Evolutionary conservation across 108 stramenopile species (phyloP).

Genomic region (Epithemia pelagica): DNA sequence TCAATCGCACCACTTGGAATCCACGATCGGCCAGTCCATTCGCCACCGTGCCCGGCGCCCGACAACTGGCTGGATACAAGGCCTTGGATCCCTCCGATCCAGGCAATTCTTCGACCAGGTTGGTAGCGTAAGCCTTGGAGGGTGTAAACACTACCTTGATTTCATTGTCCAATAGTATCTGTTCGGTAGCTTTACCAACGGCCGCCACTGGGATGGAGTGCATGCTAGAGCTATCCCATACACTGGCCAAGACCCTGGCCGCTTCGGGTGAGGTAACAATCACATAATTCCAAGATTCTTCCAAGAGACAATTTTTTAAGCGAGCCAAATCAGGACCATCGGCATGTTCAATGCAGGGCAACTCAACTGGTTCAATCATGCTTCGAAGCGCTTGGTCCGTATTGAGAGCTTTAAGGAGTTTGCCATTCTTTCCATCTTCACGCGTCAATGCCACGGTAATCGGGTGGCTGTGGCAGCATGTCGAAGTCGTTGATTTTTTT

Average conservation of each 20-base stretch:
- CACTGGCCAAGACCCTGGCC: constrained; percentile 61
- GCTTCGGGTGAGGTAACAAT: constrained; percentile 82
- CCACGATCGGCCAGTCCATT: constrained; percentile 50
- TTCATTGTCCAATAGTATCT: constrained; percentile 31
- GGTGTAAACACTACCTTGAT: constrained; percentile 70
- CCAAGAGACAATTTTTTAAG: constrained; percentile 31
- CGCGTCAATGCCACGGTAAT: constrained; percentile 62
- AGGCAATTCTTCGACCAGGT: constrained; percentile 57
- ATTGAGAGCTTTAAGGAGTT: constrained; percentile 42
- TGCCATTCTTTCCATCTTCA: constrained; percentile 78
- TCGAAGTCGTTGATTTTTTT: not conserved
- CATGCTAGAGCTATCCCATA: constrained; percentile 44
- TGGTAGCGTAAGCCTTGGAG: constrained; percentile 64
- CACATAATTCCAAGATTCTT: constrained; percentile 57
- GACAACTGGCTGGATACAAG: constrained; percentile 77
- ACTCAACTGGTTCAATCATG: constrained; percentile 36
- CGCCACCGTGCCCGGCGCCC: constrained; percentile 58
- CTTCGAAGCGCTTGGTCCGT: constrained; percentile 7
- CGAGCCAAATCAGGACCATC: constrained; percentile 56
- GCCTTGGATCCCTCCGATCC: constrained; percentile 31
- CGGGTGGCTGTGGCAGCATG: not conserved
- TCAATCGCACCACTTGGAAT: constrained; percentile 58
- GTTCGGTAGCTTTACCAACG: constrained; percentile 75
- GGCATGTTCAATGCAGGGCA: constrained; percentile 84
- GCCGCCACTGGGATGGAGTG: constrained; percentile 41